Evolutionary conservation across 352 stramenopile species (phyloP).

Genomic region (Globisporangium sylvaticum): DNA sequence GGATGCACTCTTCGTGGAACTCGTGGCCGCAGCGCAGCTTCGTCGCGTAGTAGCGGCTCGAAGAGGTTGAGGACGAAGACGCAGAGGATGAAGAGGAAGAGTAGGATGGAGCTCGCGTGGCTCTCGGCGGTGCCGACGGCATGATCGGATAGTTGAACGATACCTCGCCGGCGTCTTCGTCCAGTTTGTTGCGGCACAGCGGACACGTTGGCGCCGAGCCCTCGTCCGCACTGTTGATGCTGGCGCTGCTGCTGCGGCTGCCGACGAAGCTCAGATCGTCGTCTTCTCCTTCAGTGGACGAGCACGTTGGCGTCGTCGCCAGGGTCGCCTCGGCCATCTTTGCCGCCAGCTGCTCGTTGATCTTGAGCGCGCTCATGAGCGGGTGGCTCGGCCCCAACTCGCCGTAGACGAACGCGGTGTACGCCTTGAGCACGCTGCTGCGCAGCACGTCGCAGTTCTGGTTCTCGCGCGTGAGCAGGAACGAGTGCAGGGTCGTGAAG

Average conservation of each 20-base stretch:
- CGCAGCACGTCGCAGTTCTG: slow-evolving; percentile 12
- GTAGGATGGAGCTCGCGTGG: not conserved
- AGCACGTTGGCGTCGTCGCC: not conserved
- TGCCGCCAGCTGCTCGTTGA: slow-evolving; percentile 4
- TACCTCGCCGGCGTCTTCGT: slow-evolving; percentile 7
- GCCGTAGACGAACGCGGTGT: slow-evolving; percentile 11
- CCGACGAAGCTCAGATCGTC: not conserved
- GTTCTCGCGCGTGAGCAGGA: slow-evolving; percentile 18
- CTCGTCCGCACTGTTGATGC: not conserved
- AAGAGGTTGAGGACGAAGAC: not conserved
- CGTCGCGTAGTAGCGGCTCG: slow-evolving; percentile 5
- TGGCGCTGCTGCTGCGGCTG: slow-evolving; percentile 1
- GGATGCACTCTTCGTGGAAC: slow-evolving; percentile 18
- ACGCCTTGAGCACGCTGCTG: slow-evolving; percentile 8
- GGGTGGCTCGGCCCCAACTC: slow-evolving; percentile 11
- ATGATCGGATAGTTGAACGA: not conserved
- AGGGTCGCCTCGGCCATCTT: not conserved
- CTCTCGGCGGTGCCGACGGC: not conserved
- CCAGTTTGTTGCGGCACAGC: slow-evolving; percentile 7
- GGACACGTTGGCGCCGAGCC: not conserved
- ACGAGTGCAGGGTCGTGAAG: slow-evolving; percentile 12
- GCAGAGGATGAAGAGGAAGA: not conserved
- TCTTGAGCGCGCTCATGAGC: slow-evolving; percentile 6
- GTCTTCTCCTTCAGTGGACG: not conserved
- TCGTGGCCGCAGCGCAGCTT: slow-evolving; percentile 15